These are phyloP conservation scores for Globisporangium spiculum DNA, from an alignment of 352 stramenopile species.

Conservation along the genomic window DNA sequence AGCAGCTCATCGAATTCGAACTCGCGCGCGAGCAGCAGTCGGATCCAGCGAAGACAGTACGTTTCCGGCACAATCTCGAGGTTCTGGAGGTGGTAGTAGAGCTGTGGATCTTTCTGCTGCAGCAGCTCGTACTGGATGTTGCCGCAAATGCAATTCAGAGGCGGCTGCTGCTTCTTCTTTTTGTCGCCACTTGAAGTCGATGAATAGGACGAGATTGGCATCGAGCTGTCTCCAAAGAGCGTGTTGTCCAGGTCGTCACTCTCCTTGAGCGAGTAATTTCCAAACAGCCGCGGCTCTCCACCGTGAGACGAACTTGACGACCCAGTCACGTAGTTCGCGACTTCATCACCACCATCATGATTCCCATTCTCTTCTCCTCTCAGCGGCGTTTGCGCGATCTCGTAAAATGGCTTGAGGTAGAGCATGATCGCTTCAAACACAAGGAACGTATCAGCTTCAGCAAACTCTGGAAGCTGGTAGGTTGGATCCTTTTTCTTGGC, in stretches of 20 bases:
- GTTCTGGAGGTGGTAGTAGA: conserved; percentile 80
- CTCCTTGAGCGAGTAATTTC: conserved; percentile 21
- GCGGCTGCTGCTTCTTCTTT: conserved; percentile 26
- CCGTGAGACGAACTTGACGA: conserved; percentile 14
- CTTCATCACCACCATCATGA: background rate
- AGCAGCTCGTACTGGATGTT: conserved; percentile 76
- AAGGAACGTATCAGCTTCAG: conserved; percentile 66
- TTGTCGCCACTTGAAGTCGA: background rate
- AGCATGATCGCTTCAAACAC: conserved; percentile 78
- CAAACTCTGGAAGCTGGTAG: conserved; percentile 32
- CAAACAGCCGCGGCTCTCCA: conserved; percentile 26
- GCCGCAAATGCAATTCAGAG: conserved; percentile 64
- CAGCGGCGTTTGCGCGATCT: conserved; percentile 48
- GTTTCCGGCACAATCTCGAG: conserved; percentile 78
- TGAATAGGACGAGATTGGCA: background rate
- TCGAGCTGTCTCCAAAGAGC: conserved; percentile 1
- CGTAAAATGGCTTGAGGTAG: conserved; percentile 77
- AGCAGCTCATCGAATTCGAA: conserved; percentile 64
- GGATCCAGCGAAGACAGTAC: conserved; percentile 81
- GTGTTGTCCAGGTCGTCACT: conserved; percentile 18
- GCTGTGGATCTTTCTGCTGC: conserved; percentile 73
- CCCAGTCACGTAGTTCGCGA: background rate
- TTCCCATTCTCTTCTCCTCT: background rate
- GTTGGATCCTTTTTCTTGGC: background rate
- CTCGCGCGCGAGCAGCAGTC: conserved; percentile 74